Percentiles rank a stretch among this genome's conserved stretches.
phyloP scores from a whole-genome alignment of 2,329 filamentous ascomycete genomes.

The Graphiopsis chlorocephala region DNA sequence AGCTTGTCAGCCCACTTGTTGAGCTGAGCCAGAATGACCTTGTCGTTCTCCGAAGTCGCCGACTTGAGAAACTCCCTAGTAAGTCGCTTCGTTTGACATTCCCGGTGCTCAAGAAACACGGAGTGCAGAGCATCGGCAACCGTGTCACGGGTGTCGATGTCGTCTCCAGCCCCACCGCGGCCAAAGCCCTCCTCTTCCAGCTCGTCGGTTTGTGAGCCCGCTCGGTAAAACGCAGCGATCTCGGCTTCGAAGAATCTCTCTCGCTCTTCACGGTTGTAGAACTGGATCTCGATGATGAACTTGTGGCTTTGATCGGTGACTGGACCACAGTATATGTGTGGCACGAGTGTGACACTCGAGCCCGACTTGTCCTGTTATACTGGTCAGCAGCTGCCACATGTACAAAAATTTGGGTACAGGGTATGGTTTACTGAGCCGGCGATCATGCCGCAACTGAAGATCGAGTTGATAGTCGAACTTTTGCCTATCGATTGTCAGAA shows the following conservation, averaged over 20 bases:
- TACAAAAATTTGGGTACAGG: background rate
- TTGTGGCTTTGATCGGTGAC: constrained; percentile 18
- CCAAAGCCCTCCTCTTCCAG: background rate
- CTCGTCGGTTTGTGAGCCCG: background rate
- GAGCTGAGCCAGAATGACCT: background rate
- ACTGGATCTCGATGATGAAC: constrained; percentile 22
- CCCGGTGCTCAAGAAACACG: constrained; percentile 20
- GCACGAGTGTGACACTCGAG: constrained; percentile 22
- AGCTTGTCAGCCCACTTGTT: constrained; percentile 1
- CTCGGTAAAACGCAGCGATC: constrained; percentile 17
- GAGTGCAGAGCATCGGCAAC: constrained; percentile 13
- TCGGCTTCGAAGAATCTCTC: constrained; percentile 12
- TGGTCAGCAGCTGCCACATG: background rate
- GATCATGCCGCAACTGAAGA: constrained; percentile 22
- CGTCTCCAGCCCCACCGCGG: background rate
- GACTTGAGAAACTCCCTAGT: constrained; percentile 7
- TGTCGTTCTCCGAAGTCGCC: background rate
- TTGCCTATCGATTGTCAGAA: constrained; percentile 13
- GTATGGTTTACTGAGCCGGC: constrained; percentile 23
- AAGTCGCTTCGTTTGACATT: background rate
- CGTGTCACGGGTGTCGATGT: constrained; percentile 8
- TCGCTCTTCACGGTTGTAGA: constrained; percentile 18
- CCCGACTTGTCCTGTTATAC: constrained; percentile 11
- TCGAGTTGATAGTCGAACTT: constrained; percentile 26
- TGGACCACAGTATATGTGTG: constrained; percentile 18